phyloP scores from a whole-genome alignment of 2,329 filamentous ascomycete species.

The Echinosphaeria canescens region DNA sequence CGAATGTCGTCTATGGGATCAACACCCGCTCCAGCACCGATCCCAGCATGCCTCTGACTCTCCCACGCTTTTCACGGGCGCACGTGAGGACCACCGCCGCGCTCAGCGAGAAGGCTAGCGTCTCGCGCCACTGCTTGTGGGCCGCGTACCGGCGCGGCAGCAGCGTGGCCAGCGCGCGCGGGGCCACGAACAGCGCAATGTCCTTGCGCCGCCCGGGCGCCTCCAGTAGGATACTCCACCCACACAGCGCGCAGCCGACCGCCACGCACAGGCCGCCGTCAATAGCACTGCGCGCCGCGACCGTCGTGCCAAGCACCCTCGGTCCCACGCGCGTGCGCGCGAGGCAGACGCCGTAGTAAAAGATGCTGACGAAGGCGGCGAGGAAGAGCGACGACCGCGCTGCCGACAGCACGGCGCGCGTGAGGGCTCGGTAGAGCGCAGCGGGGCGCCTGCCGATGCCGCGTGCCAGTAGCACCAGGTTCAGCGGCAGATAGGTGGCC shows the following conservation, averaged over 20 bases:
- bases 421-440: too few species aligned
- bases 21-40: constrained; percentile 30
- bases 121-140: constrained; percentile 46
- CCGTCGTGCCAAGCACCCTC: constrained; percentile 32
- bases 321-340: constrained; percentile 55
- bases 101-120: constrained; percentile 40
- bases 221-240: constrained; percentile 65
- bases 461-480: constrained; percentile 34
- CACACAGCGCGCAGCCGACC: constrained; percentile 52
- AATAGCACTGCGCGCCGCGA: constrained; percentile 22
- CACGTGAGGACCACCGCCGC: constrained; percentile 50
- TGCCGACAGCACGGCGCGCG: constrained; percentile 32
- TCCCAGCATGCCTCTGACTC: constrained; percentile 49
- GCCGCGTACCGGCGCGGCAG: constrained; percentile 45
- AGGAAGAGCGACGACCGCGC: constrained; percentile 57
- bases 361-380: constrained; percentile 53
- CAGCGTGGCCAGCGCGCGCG: constrained; percentile 53
- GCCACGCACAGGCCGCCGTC: constrained; percentile 48
- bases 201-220: constrained; percentile 43
- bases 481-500: constrained; percentile 56
- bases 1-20: too few species aligned
- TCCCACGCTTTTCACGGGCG: constrained; percentile 34
- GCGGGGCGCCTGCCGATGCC: too few species aligned
- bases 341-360: constrained; percentile 74
- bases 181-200: constrained; percentile 61